phyloP scores from a whole-genome alignment of 441 rosid genomes.

The Eutrema salsugineum region DNA sequence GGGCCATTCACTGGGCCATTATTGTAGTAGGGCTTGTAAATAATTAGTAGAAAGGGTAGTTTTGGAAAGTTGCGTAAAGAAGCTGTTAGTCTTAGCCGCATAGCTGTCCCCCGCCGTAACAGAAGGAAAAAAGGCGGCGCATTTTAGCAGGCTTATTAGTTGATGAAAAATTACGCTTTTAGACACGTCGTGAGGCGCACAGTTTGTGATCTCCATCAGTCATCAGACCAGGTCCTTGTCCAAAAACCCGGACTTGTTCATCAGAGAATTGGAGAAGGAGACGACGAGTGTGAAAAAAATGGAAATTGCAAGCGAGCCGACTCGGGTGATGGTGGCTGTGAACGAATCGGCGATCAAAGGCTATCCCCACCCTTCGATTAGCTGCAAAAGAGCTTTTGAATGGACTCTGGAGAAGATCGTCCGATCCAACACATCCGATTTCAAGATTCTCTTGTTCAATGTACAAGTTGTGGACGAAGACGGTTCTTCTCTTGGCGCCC shows the following conservation, averaged over 20 bases:
- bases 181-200: not conserved
- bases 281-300: not conserved
- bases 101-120: not conserved
- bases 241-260: not conserved
- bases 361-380: constrained; percentile 72
- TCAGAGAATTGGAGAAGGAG: not conserved
- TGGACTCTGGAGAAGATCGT: constrained; percentile 90
- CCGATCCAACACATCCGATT: constrained; percentile 64
- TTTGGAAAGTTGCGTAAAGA: not conserved
- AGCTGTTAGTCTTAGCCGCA: too few relatives aligned
- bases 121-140: not conserved
- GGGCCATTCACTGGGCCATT: constrained; percentile 10
- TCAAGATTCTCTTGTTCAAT: constrained; percentile 81
- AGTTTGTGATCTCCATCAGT: not conserved
- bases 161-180: not conserved
- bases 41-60: not conserved
- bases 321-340: constrained; percentile 72
- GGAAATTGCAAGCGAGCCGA: constrained; percentile 49
- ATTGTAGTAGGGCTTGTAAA: not conserved
- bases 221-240: not conserved
- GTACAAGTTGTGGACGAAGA: constrained; percentile 92
- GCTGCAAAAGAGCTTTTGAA: constrained; percentile 84
- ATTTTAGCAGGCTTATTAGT: not conserved
- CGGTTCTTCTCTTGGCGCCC: constrained; percentile 43
- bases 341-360: constrained; percentile 69